phyloP scores from a whole-genome alignment of 768 basidiomycete species.

The Candolleomyces aberdarensis region DNA sequence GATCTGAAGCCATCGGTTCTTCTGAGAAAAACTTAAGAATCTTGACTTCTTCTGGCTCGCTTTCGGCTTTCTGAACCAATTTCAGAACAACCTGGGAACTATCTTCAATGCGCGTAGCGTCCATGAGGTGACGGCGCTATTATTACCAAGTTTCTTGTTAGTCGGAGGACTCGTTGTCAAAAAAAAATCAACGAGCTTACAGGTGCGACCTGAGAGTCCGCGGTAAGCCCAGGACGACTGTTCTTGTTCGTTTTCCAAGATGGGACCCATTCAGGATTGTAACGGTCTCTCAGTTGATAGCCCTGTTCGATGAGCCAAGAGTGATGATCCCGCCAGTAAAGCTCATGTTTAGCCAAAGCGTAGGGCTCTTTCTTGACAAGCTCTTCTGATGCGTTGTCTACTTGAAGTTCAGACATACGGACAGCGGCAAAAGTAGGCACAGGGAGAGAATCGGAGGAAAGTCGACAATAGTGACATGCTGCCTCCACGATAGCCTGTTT shows the following conservation, averaged over 20 bases:
- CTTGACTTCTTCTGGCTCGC: constrained; percentile 19
- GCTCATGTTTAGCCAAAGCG: too few species aligned
- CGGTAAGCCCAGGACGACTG: not conserved
- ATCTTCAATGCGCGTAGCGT: not conserved
- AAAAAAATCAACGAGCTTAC: not conserved
- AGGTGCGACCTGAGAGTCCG: not conserved
- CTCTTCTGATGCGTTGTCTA: too few species aligned
- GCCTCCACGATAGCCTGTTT: too few species aligned
- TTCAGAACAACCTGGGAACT: constrained; percentile 11
- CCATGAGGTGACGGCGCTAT: not conserved
- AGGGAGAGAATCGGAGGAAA: too few species aligned
- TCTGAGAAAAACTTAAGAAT: constrained; percentile 22
- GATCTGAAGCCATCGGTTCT: constrained; percentile 15
- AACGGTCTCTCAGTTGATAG: not conserved
- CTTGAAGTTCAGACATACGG: too few species aligned
- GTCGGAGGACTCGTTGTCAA: too few species aligned
- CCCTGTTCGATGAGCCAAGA: not conserved
- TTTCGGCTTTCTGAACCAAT: not conserved
- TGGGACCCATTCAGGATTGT: not conserved
- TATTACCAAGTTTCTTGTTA: too few species aligned
- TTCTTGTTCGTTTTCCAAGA: not conserved
- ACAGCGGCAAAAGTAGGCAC: too few species aligned
- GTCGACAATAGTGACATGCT: too few species aligned
- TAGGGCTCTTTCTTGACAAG: too few species aligned
- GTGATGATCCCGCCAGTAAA: not conserved